Conservation (phyloP, 169 alveolate species). For the Eimeria sp. region DNA sequence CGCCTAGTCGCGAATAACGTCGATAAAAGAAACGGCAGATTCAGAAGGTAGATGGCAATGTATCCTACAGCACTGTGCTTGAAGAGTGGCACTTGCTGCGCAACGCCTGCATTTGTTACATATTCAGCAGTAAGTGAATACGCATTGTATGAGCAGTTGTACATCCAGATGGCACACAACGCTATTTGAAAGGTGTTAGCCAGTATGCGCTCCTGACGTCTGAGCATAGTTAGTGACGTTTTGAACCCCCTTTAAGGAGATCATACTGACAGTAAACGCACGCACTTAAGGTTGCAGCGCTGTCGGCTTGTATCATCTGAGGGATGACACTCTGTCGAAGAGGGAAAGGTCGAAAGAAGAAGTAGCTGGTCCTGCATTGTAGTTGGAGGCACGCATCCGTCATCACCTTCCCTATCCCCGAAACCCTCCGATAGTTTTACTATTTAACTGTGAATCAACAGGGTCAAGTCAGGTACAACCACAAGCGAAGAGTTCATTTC, state of each 20-base stretch:
- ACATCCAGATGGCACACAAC: not conserved
- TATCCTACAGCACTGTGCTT: not conserved
- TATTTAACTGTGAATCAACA: too few species aligned
- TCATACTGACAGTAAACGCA: not conserved
- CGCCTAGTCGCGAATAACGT: not conserved
- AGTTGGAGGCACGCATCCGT: not conserved
- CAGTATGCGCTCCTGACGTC: not conserved
- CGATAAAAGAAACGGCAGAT: not conserved
- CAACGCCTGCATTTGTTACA: not conserved
- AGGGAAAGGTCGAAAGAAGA: not conserved
- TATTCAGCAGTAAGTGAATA: not conserved
- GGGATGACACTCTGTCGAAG: not conserved
- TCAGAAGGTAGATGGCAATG: not conserved
- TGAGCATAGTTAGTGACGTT: not conserved
- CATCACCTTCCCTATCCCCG: not conserved
- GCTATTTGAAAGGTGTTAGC: not conserved
- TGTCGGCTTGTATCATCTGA: not conserved
- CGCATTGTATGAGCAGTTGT: not conserved
- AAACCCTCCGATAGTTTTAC: too few species aligned
- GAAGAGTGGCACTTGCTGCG: not conserved
- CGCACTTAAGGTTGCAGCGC: not conserved
- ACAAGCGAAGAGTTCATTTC: not conserved
- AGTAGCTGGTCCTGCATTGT: not conserved
- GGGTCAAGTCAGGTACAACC: not conserved
- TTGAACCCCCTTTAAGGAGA: not conserved